Conservation (phyloP, 1,284 basidiomycete genomes). For the Ganoderma multipileum region DNA sequence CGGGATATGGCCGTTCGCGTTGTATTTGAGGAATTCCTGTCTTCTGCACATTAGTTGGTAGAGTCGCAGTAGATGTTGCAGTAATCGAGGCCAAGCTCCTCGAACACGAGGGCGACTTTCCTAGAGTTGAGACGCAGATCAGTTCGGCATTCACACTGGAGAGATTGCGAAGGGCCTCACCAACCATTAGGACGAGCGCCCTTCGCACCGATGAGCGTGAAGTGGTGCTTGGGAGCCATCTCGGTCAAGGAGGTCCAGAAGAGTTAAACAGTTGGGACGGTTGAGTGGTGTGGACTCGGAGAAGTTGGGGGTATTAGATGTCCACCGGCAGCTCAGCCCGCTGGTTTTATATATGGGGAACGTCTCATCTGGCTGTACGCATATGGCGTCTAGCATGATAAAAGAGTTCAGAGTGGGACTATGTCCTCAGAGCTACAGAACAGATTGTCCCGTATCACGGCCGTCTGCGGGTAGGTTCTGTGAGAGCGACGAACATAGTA, state of each 20-base stretch:
- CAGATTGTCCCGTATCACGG: neutral
- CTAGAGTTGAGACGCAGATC: conserved; percentile 2
- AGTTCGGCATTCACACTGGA: too few species aligned
- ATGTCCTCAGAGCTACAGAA: neutral
- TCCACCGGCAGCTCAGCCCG: neutral
- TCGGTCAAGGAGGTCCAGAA: too few species aligned
- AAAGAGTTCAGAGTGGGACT: neutral
- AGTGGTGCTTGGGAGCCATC: conserved; percentile 7
- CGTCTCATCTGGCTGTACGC: neutral
- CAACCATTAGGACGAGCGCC: conserved; percentile 5
- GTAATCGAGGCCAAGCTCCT: conserved; percentile 39
- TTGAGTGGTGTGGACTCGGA: too few species aligned
- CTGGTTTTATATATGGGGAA: neutral
- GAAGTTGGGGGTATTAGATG: neutral
- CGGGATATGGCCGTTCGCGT: conserved; percentile 36
- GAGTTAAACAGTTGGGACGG: too few species aligned
- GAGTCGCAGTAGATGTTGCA: conserved; percentile 37
- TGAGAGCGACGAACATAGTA: neutral
- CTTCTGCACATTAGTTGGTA: conserved; percentile 37
- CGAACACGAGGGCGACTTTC: conserved; percentile 35
- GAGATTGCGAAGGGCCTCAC: neutral
- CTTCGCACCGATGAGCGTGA: conserved; percentile 4
- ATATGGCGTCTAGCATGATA: too few species aligned
- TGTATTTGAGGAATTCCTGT: conserved; percentile 3
- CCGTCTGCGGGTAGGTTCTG: neutral